Conservation (phyloP, 192 early-diverging fungal species). For the Coemansia aciculifera region DNA sequence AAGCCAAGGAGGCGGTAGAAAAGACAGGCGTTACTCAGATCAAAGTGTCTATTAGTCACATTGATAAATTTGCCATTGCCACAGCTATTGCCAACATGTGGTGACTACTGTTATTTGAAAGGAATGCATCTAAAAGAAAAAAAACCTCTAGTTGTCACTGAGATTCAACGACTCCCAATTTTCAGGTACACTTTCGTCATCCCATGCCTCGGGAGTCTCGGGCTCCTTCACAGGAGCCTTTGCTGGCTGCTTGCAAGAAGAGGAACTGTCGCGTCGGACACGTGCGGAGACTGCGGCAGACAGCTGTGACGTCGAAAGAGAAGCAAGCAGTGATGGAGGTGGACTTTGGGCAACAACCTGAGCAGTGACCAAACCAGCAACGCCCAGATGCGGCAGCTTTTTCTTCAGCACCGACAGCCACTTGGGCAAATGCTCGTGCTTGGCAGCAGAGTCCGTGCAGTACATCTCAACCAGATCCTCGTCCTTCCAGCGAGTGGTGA, state of each 20-base stretch:
- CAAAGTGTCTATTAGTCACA: conserved; percentile 92
- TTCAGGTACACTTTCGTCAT: conserved; percentile 29
- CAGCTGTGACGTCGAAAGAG: no score
- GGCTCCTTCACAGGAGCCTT: neutral
- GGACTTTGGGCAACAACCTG: neutral
- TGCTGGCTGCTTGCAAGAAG: neutral
- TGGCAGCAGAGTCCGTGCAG: conserved; percentile 20
- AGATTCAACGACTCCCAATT: conserved; percentile 48
- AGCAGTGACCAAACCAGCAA: conserved; percentile 37
- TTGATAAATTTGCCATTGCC: conserved; percentile 86
- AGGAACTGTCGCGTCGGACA: neutral
- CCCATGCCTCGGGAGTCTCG: conserved; percentile 3
- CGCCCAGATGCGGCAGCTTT: conserved; percentile 35
- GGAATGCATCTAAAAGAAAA: neutral
- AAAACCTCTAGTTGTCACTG: neutral
- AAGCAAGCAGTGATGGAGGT: neutral
- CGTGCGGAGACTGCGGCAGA: neutral
- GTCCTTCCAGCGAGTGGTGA: conserved; percentile 26
- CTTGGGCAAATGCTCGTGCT: conserved; percentile 33
- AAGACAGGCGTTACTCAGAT: conserved; percentile 72
- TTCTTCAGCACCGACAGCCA: conserved; percentile 36
- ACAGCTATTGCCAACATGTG: conserved; percentile 66
- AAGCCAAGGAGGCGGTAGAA: conserved; percentile 69
- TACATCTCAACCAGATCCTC: conserved; percentile 45
- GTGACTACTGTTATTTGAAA: neutral